Percentiles rank a stretch among this genome's conserved stretches.
Evolutionary conservation across 768 basidiomycete genomes (phyloP).

Genomic region (Collybia sordida): DNA sequence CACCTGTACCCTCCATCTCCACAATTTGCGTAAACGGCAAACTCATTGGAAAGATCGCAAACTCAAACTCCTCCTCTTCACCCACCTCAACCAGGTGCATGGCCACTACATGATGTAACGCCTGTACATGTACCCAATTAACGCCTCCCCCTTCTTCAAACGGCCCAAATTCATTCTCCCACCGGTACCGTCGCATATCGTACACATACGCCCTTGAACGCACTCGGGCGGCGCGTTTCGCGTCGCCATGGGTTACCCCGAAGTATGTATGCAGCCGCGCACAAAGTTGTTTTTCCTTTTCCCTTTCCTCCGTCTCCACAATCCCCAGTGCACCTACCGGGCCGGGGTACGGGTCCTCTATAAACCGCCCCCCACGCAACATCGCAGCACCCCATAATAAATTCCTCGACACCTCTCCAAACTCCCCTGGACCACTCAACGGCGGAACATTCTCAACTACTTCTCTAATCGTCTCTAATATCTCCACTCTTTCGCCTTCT

Average conservation of each 20-base stretch:
- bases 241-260: constrained; percentile 52
- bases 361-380: constrained; percentile 41
- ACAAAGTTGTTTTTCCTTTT: constrained; percentile 44
- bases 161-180: constrained; percentile 56
- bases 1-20: constrained; percentile 35
- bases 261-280: constrained; percentile 55
- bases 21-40: constrained; percentile 54
- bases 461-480: constrained; percentile 51
- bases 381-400: constrained; percentile 49
- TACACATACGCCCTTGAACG: constrained; percentile 60
- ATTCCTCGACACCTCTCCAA: constrained; percentile 42
- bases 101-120: constrained; percentile 54
- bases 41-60: constrained; percentile 46
- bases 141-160: constrained; percentile 47
- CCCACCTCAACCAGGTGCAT: constrained; percentile 47
- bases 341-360: too few relatives aligned
- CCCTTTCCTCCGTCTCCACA: constrained; percentile 7
- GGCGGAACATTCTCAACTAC: constrained; percentile 45
- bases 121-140: constrained; percentile 61
- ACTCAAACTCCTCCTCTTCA: constrained; percentile 29
- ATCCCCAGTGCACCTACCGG: too few relatives aligned
- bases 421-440: constrained; percentile 18
- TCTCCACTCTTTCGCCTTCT: constrained; percentile 39
- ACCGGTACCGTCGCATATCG: constrained; percentile 54
- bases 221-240: constrained; percentile 26